Evolutionary conservation across 257 asterid genomes (phyloP).

Genomic region (Capsicum rhomboideum): DNA sequence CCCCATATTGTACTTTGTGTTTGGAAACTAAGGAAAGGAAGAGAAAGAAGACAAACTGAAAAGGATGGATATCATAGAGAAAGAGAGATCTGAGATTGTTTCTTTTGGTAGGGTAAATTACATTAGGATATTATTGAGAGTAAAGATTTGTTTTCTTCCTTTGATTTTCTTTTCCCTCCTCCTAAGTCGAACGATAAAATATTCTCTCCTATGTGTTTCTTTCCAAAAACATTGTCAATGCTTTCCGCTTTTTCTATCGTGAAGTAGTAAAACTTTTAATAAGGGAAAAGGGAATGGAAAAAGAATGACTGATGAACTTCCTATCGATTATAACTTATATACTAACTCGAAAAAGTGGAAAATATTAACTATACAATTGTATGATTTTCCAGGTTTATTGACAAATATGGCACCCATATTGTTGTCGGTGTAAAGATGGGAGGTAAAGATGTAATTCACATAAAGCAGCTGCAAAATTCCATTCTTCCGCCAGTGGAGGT

Average conservation of each 20-base stretch:
- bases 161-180: not conserved
- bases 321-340: not conserved
- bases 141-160: not conserved
- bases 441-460: slow-evolving; percentile 90
- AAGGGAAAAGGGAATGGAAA: not conserved
- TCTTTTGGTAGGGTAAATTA: not conserved
- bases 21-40: not conserved
- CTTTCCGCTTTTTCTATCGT: not conserved
- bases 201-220: not conserved
- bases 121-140: not conserved
- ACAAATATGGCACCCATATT: slow-evolving; percentile 85
- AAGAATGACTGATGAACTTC: not conserved
- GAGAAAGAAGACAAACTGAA: not conserved
- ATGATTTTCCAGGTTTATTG: slow-evolving; percentile 74
- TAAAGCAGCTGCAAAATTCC: slow-evolving; percentile 86
- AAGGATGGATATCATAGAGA: not conserved
- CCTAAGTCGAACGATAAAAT: not conserved
- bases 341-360: not conserved
- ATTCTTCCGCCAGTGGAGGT: slow-evolving; percentile 64
- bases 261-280: not conserved
- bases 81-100: not conserved
- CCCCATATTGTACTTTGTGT: not conserved
- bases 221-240: not conserved
- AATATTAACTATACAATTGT: not conserved
- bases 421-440: slow-evolving; percentile 95